Base-by-base conservation (phyloP, 2,329 filamentous ascomycete genomes). In the Fusarium tricinctum region DNA sequence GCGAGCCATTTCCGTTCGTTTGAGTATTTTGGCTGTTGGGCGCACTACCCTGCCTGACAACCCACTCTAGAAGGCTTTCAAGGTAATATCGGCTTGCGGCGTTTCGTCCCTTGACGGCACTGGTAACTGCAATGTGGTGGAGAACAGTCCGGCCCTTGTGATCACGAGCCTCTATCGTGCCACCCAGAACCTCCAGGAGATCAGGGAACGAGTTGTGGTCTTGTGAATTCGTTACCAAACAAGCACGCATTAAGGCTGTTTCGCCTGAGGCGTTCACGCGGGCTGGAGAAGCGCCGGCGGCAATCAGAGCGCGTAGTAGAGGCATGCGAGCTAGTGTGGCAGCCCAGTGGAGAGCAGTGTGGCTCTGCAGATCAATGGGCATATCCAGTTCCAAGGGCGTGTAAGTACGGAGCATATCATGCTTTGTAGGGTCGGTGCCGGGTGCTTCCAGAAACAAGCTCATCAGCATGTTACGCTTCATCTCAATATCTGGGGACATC, bases 291-390 rank as follows among this genome's bases (percentile, higher is more conserved):
- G 95, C 94, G 2, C 96, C 96, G 46, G 91, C 91, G 7, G 89
- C 85, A 56, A 98, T 92, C 13, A 99, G 85, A 0, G 94, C 87
- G 54, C 92, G 89, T 58, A 98, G 84, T 8, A 99, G 84, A 2
- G 92, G 88, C 77, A 97, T 91, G 17, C 95, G 91, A 4, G 94
- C 94, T 46, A 99, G 84, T 6, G 96, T 97, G 7, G 96, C 94
- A 4, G 96, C 96, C 96, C 96, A 99, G 76, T 98, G 95, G 40
- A 99, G 83, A 4, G 94, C 94, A 19, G 94, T 98, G 75, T 98
- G 93, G 35, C 90, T 90, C 61, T 93, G 93, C 26, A 91, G 87
- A 75, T 99, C 96, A 58, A 99, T 93, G 3, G 96, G 95, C 77
- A 96, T 91, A 75, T 99, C 96, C 22, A 98, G 86, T 70, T 99